Percentiles rank a stretch among this genome's conserved stretches.
Conservation (phyloP, 2,329 filamentous ascomycete genomes). For the Colletotrichum euphorbiae region DNA sequence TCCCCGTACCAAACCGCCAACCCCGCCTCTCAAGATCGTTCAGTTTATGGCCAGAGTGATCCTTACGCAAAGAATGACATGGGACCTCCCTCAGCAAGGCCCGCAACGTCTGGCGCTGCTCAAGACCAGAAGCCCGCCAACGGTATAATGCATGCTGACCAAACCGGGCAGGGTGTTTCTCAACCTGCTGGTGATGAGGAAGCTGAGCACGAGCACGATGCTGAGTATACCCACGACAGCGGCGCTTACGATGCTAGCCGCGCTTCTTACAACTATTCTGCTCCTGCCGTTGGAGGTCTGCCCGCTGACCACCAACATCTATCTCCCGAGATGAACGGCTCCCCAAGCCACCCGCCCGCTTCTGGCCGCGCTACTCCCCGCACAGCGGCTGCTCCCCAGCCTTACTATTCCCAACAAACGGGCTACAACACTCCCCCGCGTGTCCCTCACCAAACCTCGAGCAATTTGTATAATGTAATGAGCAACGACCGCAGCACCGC, state of each 20-base stretch:
- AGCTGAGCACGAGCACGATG: conserved; percentile 78
- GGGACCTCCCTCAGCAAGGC: conserved; percentile 79
- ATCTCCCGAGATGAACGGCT: conserved; percentile 84
- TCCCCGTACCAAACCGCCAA: conserved; percentile 76
- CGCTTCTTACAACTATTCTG: conserved; percentile 81
- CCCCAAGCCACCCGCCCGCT: conserved; percentile 80
- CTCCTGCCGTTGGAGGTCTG: conserved; percentile 73
- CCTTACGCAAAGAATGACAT: conserved; percentile 87
- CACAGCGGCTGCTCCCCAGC: conserved; percentile 76
- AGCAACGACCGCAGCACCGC: conserved; percentile 79
- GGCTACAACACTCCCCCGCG: conserved; percentile 86
- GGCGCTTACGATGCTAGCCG: conserved; percentile 79
- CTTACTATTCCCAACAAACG: conserved; percentile 76
- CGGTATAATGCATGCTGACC: conserved; percentile 69
- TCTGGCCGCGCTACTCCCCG: conserved; percentile 89
- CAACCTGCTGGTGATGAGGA: conserved; percentile 72
- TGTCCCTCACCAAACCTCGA: conserved; percentile 72
- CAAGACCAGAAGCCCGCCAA: conserved; percentile 74
- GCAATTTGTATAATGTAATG: conserved; percentile 90
- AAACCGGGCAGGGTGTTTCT: conserved; percentile 65
- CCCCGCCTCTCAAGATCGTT: conserved; percentile 68
- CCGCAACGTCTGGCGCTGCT: conserved; percentile 67
- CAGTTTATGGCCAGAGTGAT: conserved; percentile 74
- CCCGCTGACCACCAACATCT: conserved; percentile 80
- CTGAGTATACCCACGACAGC: conserved; percentile 89